phyloP scores from a whole-genome alignment of 225 moss, liverwort and hornwort genomes.

The Ulota crispa region DNA sequence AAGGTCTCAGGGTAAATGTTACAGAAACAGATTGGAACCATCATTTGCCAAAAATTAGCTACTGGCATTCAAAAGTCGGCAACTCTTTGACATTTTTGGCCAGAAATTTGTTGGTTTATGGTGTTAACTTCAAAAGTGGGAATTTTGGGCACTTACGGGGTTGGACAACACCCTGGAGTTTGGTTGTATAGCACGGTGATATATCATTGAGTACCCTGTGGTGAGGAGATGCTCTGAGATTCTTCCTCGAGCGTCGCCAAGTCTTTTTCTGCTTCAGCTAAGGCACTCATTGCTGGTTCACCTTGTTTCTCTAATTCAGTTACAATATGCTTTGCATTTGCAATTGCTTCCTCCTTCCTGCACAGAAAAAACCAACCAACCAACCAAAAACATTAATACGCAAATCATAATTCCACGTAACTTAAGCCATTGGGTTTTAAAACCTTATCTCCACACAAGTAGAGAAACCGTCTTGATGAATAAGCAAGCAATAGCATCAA shows the following conservation, averaged over 20 bases:
- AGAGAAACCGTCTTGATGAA: too few species aligned
- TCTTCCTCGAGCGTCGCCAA: conserved; percentile 39
- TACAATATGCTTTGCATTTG: conserved; percentile 54
- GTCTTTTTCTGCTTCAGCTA: conserved; percentile 48
- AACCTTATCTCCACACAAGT: neutral
- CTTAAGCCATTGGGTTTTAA: neutral
- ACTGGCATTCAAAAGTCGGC: too few species aligned
- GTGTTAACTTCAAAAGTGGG: neutral
- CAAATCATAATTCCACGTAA: neutral
- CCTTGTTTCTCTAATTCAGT: conserved; percentile 53
- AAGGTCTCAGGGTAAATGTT: too few species aligned
- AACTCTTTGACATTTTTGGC: too few species aligned
- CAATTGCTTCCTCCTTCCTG: conserved; percentile 57
- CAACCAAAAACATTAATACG: neutral
- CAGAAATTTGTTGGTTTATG: too few species aligned
- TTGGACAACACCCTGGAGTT: conserved; percentile 11
- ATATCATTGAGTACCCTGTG: conserved; percentile 26
- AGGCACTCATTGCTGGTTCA: conserved; percentile 42
- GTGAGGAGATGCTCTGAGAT: conserved; percentile 15
- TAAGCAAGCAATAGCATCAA: too few species aligned
- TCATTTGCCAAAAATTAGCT: too few species aligned
- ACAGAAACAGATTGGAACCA: too few species aligned
- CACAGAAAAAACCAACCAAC: conserved; percentile 5
- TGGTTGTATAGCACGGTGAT: neutral
- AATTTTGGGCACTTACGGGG: neutral